Evolutionary conservation across 192 early-diverging fungal species (phyloP).

Genomic region (Gaertneriomyces sp.): DNA sequence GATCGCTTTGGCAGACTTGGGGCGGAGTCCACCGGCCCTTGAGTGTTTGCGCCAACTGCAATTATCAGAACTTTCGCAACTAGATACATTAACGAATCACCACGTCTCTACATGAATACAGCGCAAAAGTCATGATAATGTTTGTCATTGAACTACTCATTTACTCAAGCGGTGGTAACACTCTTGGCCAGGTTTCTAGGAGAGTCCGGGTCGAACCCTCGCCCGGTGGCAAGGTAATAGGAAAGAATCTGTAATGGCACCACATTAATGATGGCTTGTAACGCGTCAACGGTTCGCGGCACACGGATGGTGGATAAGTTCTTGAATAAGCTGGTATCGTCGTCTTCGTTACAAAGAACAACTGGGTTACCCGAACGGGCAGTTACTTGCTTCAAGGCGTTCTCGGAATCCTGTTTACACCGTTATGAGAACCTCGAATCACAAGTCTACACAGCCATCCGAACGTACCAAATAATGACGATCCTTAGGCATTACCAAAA

Average conservation of each 20-base stretch:
- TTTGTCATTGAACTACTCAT: too few species aligned
- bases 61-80: too few species aligned
- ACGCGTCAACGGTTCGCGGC: conserved; percentile 51
- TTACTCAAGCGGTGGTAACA: conserved; percentile 28
- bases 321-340: conserved; percentile 34
- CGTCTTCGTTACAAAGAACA: conserved; percentile 48
- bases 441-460: background rate
- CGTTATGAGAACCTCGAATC: conserved; percentile 40
- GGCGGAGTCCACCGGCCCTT: too few species aligned
- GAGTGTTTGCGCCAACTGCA: too few species aligned
- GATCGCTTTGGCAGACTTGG: too few species aligned
- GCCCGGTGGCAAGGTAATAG: conserved; percentile 67
- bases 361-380: conserved; percentile 54
- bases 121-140: too few species aligned
- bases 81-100: too few species aligned
- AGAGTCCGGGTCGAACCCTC: conserved; percentile 95
- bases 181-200: conserved; percentile 49
- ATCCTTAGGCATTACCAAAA: conserved; percentile 98
- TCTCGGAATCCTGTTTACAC: conserved; percentile 52
- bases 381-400: conserved; percentile 58
- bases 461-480: conserved; percentile 73
- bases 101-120: too few species aligned
- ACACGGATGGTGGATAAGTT: conserved; percentile 44
- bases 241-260: conserved; percentile 56
- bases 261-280: conserved; percentile 60